Evolutionary conservation across 495 filamentous ascomycete genomes (phyloP), one percentile per base, ranked within the genome.

Genomic region (Penicillium cosmopolitanum): DNA sequence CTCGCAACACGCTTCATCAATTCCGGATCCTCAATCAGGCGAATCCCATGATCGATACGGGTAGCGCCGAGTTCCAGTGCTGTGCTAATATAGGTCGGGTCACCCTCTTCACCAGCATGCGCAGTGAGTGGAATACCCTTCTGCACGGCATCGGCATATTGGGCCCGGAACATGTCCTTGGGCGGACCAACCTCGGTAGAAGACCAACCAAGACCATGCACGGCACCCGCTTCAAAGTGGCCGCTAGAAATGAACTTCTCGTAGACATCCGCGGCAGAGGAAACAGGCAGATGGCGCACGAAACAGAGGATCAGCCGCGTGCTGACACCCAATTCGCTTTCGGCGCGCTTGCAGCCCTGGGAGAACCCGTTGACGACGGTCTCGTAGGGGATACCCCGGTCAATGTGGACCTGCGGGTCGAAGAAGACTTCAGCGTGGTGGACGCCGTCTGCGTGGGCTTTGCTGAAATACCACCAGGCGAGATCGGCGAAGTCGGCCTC

Each of bases 361-460:
- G 67, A 69, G 62, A 90, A 85, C 1, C 88, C 89, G 3, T 58
- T 58, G 1, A 92, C 74, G 21, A 92, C 78, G 8, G 84, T 86
- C 1, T 73, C 57, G 62, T 87, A 87, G 12, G 76, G n/a, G 9
- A 94, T 70, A 13, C 85, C 85, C 21, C 89, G 81, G n/a, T 68
- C 66, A 13, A 81, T 77, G 68, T 94, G 89, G 4, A 87, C 87
- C 63, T 93, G 89, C 8, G 89, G 89, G 68, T 92, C 89, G 74
- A 92, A 92, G 74, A 91, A 92, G 52, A 91, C 82, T 63, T 94
- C 90, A 3, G 88, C 88, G 60, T 93, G 89, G 36, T 84, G 78
- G 8, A 92, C 87, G 51, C 84, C 85, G 62, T 89, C 85, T 0
- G 74, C 66, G 53, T 87, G 79, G 1, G 88, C 89, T 51, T 79